Percentiles rank a stretch among this genome's conserved stretches.
Conservation (phyloP, 306 rosid genomes). For the Trifolium subterraneum region DNA sequence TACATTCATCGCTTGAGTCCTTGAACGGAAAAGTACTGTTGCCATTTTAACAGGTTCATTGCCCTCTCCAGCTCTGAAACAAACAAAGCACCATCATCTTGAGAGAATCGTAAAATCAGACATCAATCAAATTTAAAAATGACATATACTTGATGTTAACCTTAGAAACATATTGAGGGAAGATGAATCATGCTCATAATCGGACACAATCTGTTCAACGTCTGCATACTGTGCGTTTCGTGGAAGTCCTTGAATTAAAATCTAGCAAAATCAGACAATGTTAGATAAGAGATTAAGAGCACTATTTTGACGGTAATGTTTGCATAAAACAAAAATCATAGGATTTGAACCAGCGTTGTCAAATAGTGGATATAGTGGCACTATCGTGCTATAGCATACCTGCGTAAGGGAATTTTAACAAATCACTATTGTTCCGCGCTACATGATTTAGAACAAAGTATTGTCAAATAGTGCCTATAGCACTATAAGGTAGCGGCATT, state of each 20-base stretch:
- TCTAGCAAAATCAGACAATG: constrained; percentile 51
- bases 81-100: constrained; percentile 9
- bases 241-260: constrained; percentile 74
- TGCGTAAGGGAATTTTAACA: neutral
- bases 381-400: neutral
- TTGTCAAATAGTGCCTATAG: neutral
- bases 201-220: constrained; percentile 63
- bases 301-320: constrained; percentile 18
- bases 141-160: constrained; percentile 44
- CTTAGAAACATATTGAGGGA: constrained; percentile 56
- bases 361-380: neutral
- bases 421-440: neutral
- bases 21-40: constrained; percentile 55
- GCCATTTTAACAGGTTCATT: constrained; percentile 54
- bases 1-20: constrained; percentile 71
- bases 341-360: constrained; percentile 28
- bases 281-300: constrained; percentile 15
- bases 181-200: constrained; percentile 57
- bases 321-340: neutral
- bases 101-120: constrained; percentile 28
- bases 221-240: constrained; percentile 43
- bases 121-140: neutral
- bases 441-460: neutral
- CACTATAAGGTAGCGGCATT: too few relatives aligned
- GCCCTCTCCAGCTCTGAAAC: constrained; percentile 52